These are phyloP conservation scores for Quillaja saponaria DNA, from an alignment of 306 rosid species.

Conservation along the genomic window DNA sequence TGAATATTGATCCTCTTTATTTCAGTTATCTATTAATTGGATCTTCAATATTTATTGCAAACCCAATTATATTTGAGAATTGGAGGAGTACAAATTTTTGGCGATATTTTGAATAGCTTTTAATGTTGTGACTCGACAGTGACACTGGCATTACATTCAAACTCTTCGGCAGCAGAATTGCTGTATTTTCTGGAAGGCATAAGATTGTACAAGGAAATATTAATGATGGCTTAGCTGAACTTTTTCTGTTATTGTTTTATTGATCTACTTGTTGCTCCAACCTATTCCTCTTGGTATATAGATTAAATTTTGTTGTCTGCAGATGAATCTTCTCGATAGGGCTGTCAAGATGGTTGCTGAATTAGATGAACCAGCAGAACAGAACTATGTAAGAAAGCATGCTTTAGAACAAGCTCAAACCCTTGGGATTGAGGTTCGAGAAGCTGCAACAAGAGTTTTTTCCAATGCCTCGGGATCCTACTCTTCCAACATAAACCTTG, in stretches of 20 bases:
- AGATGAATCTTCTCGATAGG: constrained; percentile 97
- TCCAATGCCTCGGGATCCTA: constrained; percentile 98
- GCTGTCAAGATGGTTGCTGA: constrained; percentile 99
- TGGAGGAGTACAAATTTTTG: too few species aligned
- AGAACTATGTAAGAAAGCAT: constrained; percentile 83
- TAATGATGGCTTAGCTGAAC: constrained; percentile 1
- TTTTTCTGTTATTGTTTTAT: constrained; percentile 2
- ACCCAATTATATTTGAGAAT: too few species aligned
- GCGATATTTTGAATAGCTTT: too few species aligned
- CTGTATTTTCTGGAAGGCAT: not conserved
- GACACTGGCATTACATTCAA: not conserved
- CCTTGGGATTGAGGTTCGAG: constrained; percentile 82
- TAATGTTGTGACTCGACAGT: too few species aligned
- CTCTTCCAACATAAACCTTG: constrained; percentile 93
- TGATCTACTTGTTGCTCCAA: not conserved
- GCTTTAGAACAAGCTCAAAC: constrained; percentile 86
- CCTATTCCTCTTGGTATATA: constrained; percentile 27
- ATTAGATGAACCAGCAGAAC: constrained; percentile 82
- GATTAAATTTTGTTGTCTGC: constrained; percentile 17
- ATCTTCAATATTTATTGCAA: not conserved
- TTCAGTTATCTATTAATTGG: not conserved
- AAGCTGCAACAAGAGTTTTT: constrained; percentile 95
- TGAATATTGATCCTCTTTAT: not conserved
- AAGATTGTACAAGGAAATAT: not conserved
- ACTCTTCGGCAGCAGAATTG: not conserved